A percentile compares a stretch with the other conserved stretches of the same genome.
Conservation (phyloP, 2,329 filamentous ascomycete genomes). For the Sporothrix curviconia region DNA sequence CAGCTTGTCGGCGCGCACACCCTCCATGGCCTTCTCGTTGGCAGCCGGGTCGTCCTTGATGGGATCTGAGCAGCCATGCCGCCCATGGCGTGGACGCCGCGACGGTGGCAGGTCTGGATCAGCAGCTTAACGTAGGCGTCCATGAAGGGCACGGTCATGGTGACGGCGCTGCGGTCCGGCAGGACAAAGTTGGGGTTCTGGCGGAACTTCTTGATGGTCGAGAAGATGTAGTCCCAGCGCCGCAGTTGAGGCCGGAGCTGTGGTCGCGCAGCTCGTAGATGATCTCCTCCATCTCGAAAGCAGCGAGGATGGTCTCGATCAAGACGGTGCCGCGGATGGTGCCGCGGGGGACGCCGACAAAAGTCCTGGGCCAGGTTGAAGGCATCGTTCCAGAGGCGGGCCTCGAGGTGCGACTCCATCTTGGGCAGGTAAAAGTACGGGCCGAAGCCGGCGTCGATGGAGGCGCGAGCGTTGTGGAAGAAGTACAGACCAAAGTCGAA, state of each 20-base stretch:
- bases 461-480: slow-evolving; percentile 93
- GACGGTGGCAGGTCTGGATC: slow-evolving; percentile 95
- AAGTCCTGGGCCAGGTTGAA: slow-evolving; percentile 96
- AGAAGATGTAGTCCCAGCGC: slow-evolving; percentile 99
- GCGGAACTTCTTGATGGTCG: slow-evolving; percentile 98
- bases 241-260: slow-evolving; percentile 93
- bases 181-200: slow-evolving; percentile 89
- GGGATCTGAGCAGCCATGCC: slow-evolving; percentile 97
- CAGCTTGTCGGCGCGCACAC: slow-evolving; percentile 89
- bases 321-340: slow-evolving; percentile 92
- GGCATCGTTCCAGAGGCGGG: slow-evolving; percentile 93
- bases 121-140: slow-evolving; percentile 92
- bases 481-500: slow-evolving; percentile 99
- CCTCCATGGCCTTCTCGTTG: slow-evolving; percentile 92
- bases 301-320: slow-evolving; percentile 95
- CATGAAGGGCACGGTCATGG: slow-evolving; percentile 99
- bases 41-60: slow-evolving; percentile 91
- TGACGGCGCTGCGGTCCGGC: slow-evolving; percentile 82
- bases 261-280: slow-evolving; percentile 98
- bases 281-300: slow-evolving; percentile 99
- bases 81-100: slow-evolving; percentile 97
- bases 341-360: slow-evolving; percentile 77
- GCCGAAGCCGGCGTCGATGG: slow-evolving; percentile 74
- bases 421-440: slow-evolving; percentile 98
- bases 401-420: slow-evolving; percentile 97